A percentile compares a stretch with the other conserved stretches of the same genome.
Evolutionary conservation across 306 rosid genomes (phyloP).

Genomic region (Gynostemma pentaphyllum): DNA sequence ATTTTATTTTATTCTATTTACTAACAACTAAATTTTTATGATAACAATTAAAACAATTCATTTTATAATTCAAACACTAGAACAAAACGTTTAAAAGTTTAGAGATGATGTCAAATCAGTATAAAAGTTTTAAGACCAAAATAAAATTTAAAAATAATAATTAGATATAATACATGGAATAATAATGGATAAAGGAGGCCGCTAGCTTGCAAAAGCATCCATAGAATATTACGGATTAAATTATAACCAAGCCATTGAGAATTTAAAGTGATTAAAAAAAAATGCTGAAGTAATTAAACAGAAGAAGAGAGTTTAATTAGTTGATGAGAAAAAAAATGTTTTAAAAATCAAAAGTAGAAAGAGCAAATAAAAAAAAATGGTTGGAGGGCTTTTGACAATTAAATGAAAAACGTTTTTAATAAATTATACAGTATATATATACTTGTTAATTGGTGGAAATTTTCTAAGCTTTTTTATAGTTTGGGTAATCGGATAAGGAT

Average conservation of each 20-base stretch:
- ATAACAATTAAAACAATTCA: too few relatives aligned
- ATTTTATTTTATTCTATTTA: too few relatives aligned
- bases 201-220: background rate
- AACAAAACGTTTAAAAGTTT: too few relatives aligned
- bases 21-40: too few relatives aligned
- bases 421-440: too few relatives aligned
- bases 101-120: too few relatives aligned
- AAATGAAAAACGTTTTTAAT: background rate
- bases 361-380: background rate
- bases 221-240: background rate
- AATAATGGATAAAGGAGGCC: background rate
- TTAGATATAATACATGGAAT: background rate
- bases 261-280: background rate
- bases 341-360: background rate
- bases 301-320: background rate
- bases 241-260: background rate
- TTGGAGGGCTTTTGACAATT: background rate
- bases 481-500: slow-evolving; percentile 9
- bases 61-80: too few relatives aligned
- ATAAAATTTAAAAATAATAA: too few relatives aligned
- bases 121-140: too few relatives aligned
- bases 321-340: background rate
- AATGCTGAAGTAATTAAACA: background rate
- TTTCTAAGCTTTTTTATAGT: background rate
- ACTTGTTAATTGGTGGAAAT: background rate